Evolutionary conservation across 768 basidiomycete genomes (phyloP).

Genomic region (Asterophora lycoperdoides): DNA sequence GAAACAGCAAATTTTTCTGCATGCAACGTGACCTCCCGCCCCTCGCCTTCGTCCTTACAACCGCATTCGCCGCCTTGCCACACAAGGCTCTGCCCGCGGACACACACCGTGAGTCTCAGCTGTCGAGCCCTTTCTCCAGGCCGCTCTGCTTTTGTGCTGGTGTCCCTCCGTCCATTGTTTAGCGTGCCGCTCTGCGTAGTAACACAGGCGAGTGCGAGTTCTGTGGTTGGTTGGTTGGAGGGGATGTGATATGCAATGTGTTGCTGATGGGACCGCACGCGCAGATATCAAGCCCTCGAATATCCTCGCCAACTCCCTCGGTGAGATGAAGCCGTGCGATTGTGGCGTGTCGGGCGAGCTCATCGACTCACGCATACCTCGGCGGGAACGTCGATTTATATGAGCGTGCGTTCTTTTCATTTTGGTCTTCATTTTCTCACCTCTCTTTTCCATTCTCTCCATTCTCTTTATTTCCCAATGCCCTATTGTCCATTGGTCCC

Average conservation of each 20-base stretch:
- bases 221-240: background rate
- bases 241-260: no score
- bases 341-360: slow-evolving; percentile 98
- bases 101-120: no score
- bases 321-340: slow-evolving; percentile 99
- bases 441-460: no score
- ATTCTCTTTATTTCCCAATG: background rate
- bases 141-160: no score
- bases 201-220: slow-evolving; percentile 58
- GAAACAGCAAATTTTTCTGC: slow-evolving; percentile 65
- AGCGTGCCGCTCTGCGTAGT: no score
- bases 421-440: background rate
- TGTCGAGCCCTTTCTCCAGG: no score
- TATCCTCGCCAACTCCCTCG: slow-evolving; percentile 89
- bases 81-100: no score
- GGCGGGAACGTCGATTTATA: slow-evolving; percentile 97
- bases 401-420: slow-evolving; percentile 74
- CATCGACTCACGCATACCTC: slow-evolving; percentile 98
- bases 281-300: slow-evolving; percentile 99
- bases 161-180: no score
- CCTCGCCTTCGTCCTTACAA: slow-evolving; percentile 52
- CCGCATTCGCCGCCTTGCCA: no score
- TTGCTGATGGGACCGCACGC: no score
- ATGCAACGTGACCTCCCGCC: slow-evolving; percentile 63
- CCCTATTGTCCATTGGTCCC: no score